Evolutionary conservation across 495 filamentous ascomycete species (phyloP), one percentile per base, ranked within the genome.

Genomic region (Penicillium daleae): DNA sequence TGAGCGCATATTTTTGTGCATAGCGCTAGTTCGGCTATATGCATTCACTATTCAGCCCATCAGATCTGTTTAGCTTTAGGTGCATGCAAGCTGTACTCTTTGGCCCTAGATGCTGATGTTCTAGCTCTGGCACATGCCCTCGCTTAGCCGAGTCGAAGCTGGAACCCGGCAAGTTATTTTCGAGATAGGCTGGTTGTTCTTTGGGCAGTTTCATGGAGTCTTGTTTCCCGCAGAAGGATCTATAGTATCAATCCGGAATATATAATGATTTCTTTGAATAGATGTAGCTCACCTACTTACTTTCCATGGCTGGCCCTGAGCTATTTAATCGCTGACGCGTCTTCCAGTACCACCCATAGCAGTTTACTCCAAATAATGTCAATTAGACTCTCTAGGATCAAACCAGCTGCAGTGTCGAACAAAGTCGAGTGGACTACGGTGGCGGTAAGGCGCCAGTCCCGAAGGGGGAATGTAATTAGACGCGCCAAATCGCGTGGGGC

Each of bases 391-490:
- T n/a, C n/a, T n/a, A n/a, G n/a, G n/a, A n/a, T n/a, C n/a, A n/a
- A n/a, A n/a, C n/a, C n/a, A n/a, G n/a, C 39, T 6, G n/a, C 5
- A 44, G 17, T 22, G n/a, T n/a, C n/a, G n/a, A n/a, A n/a, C n/a
- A n/a, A n/a, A n/a, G n/a, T n/a, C n/a, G n/a, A n/a, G n/a, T n/a
- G n/a, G n/a, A n/a, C n/a, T n/a, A n/a, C 15, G 31, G 31, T 37
- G 51, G 51, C 31, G 51, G 51, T 35, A 32, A 54, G 46, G 42
- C 40, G n/a, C 35, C 19, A 33, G 33, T 35, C 69, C 64, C 54
- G 46, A 71, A 71, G 62, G 53, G 69, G 69, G 56, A 71, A 71
- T 70, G 69, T 71, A 71, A 71, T 67, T 70, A 56, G 60, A 69
- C 67, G 70, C 73, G 71, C 71, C 59, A 61, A 46, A 40, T 63